Evolutionary conservation across 441 rosid genomes (phyloP).

Genomic region (Arabidopsis hybrid): DNA sequence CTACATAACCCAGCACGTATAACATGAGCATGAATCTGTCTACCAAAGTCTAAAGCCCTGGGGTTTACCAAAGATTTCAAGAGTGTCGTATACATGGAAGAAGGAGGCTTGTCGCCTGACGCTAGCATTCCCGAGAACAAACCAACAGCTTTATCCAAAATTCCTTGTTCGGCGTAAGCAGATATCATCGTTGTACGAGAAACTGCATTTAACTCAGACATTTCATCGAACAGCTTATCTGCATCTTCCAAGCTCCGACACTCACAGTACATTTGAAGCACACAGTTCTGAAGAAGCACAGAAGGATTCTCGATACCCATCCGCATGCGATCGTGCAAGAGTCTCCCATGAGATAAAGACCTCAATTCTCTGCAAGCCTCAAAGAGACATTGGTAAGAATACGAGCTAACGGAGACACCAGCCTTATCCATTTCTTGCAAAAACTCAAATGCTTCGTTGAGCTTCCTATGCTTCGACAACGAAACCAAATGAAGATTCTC

Average conservation of each 20-base stretch:
- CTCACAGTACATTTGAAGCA: slow-evolving; percentile 57
- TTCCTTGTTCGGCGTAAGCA: slow-evolving; percentile 54
- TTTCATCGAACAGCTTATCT: slow-evolving; percentile 65
- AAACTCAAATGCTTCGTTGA: slow-evolving; percentile 65
- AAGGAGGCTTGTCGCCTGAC: slow-evolving; percentile 48
- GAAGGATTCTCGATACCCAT: slow-evolving; percentile 45
- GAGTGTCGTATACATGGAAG: slow-evolving; percentile 50
- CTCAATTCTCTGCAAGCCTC: slow-evolving; percentile 54
- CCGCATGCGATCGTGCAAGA: slow-evolving; percentile 53
- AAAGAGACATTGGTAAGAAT: slow-evolving; percentile 56
- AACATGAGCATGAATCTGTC: slow-evolving; percentile 60
- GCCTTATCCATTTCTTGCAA: slow-evolving; percentile 60
- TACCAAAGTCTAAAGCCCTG: slow-evolving; percentile 51
- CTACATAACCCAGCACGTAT: slow-evolving; percentile 52
- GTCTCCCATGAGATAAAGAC: slow-evolving; percentile 57
- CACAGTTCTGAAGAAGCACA: slow-evolving; percentile 53
- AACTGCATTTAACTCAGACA: slow-evolving; percentile 52
- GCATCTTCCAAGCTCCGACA: slow-evolving; percentile 70
- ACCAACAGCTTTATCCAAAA: slow-evolving; percentile 48
- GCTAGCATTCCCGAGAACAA: slow-evolving; percentile 53
- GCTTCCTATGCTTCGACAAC: slow-evolving; percentile 64
- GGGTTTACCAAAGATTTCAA: slow-evolving; percentile 53
- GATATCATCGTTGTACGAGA: slow-evolving; percentile 62
- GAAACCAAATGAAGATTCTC: slow-evolving; percentile 70
- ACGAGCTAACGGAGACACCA: slow-evolving; percentile 51